Evolutionary conservation across 225 moss, liverwort and hornwort species (phyloP), one percentile per base, ranked within the genome.

Genomic region (Climacium dendroides): DNA sequence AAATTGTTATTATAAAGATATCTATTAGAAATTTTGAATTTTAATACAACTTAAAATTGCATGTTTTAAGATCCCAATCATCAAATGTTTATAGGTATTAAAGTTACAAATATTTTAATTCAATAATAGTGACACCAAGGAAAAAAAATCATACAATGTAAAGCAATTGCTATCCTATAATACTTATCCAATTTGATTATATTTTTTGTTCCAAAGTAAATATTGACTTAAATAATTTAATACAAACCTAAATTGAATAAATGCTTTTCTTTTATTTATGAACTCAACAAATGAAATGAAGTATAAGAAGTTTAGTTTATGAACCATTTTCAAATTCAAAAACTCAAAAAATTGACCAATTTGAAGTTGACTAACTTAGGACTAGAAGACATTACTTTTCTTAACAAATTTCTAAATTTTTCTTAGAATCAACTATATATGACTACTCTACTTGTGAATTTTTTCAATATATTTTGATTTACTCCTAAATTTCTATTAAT

Each of bases 261-360:
- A 7, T 20, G 0, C 1, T 50, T 20, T 0, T 19, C 1, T 50
- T 50, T 34, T 0, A 2, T 45, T 10, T 72, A 26, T 15, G 3
- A 71, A 2, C 3, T 43, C 16, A 18, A 47, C 0, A 10, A 73
- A 47, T 18, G 4, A 47, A 45, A 4, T 15, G 34, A 74, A 50
- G 35, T 24, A 35, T 2, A 76, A 15, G 13, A 35, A 35, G 15
- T n/a, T 0, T 6, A n/a, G 1, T 25, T 23, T 15, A 10, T 16
- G 4, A 54, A 54, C 15, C 24, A n/a, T 15, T 53, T 76, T 35
- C 4, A 76, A n/a, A 54, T 10, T n/a, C 14, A 3, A 52, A 18
- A 74, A 74, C 0, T 48, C 2, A 0, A 34, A 34, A 32, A 52
- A 34, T 35, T 15, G 3, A n/a, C 9, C 24, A n/a, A 15, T 54